Base-by-base conservation (phyloP, 345 rosid genomes). In the Citrus reticulata region DNA sequence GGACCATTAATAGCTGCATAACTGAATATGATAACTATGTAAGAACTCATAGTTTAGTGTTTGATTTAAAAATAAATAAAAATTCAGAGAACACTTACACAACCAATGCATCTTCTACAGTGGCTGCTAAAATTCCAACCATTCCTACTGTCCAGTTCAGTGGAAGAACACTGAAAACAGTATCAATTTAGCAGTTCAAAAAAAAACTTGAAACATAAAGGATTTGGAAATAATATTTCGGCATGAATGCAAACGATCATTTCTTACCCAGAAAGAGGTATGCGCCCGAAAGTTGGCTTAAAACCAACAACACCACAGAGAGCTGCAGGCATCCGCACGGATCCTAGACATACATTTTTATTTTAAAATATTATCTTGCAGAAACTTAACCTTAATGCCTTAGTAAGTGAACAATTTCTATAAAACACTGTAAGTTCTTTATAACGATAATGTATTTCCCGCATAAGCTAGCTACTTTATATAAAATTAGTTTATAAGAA, bases 121-220 rank as follows among this genome's bases (percentile, higher is more conserved):
- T 87, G 81, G 88, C 87, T 7, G 97, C 90, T 8, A 92, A 81
- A 39, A 92, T 83, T 46, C 97, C 97, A 39, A 90, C 91, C 94
- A 87, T 90, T 59, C 97, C 97, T 11, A 92, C 92, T 0, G 97
- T 92, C 94, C 94, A 92, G 76, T 88, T 90, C 30, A 92, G 83
- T 27, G 97, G 97, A 85, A 92, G 86, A 84, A 92, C 94, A 40
- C 97, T 92, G 88, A 58, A 83, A 73, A 74, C 32, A 60, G 2
- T 1, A 54, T 17, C 58, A 17, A 54, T 71, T 37, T 60, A 65
- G 6, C 39, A 0, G 35, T 30, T 13, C 2, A 42, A 51, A 11
- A 46, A 46, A 11, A 46, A 27, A 61, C 39, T 40, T 46, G 62
- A 40, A 16, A 57, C n/a, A 46, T 54, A 29, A 25, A 73, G 27